Conservation (phyloP, 768 basidiomycete species). For the Mrakia frigida region DNA sequence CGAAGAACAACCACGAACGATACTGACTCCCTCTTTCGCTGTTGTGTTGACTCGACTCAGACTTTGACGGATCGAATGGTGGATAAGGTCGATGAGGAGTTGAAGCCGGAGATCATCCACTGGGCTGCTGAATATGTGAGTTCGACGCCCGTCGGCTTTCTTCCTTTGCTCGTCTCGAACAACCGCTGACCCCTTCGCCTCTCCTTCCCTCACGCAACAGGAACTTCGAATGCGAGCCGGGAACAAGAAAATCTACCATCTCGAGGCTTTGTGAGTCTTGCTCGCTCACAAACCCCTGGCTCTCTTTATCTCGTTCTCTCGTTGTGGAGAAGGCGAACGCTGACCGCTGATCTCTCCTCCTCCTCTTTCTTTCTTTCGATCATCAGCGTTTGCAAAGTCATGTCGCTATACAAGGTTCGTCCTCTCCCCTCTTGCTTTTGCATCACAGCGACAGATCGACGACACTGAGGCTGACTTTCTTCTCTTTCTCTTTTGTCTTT, state of each 20-base stretch:
- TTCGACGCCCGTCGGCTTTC: constrained; percentile 26
- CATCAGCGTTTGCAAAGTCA: constrained; percentile 24
- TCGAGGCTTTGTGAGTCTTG: constrained; percentile 56
- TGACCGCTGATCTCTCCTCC: not conserved
- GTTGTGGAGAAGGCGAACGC: not conserved
- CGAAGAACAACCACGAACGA: not conserved
- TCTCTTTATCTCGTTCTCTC: not conserved
- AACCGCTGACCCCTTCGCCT: not conserved
- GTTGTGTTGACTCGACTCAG: constrained; percentile 47
- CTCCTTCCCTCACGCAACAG: constrained; percentile 46
- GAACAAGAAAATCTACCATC: constrained; percentile 87
- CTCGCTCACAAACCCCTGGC: not conserved
- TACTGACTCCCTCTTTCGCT: not conserved
- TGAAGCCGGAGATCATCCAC: constrained; percentile 92
- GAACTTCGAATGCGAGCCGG: constrained; percentile 95
- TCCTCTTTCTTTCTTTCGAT: too few relatives aligned
- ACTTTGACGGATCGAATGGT: constrained; percentile 85
- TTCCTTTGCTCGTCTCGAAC: constrained; percentile 9
- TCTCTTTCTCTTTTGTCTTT: not conserved
- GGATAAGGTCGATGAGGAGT: constrained; percentile 76
- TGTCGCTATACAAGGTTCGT: constrained; percentile 27
- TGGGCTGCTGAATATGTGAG: constrained; percentile 96
- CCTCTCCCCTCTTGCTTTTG: not conserved
- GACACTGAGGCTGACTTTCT: not conserved
- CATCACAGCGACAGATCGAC: not conserved